Conservation (phyloP, 768 basidiomycete genomes). For the Pulveroboletus sp. region DNA sequence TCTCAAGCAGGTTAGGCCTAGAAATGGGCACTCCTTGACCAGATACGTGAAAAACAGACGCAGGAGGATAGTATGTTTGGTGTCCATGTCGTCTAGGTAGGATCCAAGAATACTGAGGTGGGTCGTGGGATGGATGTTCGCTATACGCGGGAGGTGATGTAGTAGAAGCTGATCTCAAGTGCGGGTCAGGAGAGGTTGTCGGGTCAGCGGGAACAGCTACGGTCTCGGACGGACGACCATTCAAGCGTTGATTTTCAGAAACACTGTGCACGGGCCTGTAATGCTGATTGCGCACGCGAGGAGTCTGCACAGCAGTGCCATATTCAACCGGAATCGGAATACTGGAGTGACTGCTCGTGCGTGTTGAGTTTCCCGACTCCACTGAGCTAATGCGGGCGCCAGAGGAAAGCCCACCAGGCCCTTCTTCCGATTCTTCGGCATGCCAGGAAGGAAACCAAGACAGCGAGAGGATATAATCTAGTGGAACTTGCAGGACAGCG, state of each 20-base stretch:
- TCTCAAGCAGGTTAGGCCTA: conserved; percentile 18
- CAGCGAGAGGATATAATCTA: conserved; percentile 32
- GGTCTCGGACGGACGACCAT: neutral
- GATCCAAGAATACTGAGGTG: conserved; percentile 22
- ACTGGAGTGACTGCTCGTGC: conserved; percentile 6
- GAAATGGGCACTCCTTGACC: conserved; percentile 11
- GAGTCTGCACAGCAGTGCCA: conserved; percentile 3
- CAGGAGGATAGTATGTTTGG: conserved; percentile 60
- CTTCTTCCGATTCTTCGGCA: conserved; percentile 10
- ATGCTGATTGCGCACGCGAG: conserved; percentile 6
- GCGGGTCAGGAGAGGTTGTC: conserved; percentile 5
- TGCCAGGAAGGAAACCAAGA: conserved; percentile 27
- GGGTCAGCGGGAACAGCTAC: conserved; percentile 1
- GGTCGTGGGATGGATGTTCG: conserved; percentile 19
- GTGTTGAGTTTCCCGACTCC: conserved; percentile 2
- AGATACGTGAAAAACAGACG: conserved; percentile 35
- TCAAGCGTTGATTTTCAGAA: conserved; percentile 14
- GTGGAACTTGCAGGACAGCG: conserved; percentile 37
- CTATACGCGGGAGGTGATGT: conserved; percentile 23
- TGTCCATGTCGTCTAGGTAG: conserved; percentile 24
- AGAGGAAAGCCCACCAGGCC: conserved; percentile 2
- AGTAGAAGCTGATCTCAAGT: conserved; percentile 14
- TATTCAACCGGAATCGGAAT: conserved; percentile 13
- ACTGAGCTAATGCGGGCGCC: neutral
- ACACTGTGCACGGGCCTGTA: conserved; percentile 15